Conservation (phyloP, 176 grass and related monocot genomes). For the Raddia guianensis region DNA sequence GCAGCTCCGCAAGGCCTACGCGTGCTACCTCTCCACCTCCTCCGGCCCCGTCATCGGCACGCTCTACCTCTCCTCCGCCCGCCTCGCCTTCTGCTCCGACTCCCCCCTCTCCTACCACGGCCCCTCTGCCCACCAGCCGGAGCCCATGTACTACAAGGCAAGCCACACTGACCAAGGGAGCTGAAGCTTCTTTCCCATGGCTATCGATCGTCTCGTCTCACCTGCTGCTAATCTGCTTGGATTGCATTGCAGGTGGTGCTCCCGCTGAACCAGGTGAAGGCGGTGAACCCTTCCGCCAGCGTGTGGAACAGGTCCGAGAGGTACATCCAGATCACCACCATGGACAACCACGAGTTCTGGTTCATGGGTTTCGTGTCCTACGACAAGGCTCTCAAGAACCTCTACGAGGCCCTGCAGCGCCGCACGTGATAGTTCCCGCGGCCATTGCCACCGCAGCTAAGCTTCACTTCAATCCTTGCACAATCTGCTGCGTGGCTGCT, state of each 20-base stretch:
- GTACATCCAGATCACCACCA: slow-evolving; percentile 76
- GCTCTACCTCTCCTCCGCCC: slow-evolving; percentile 75
- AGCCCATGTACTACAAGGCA: slow-evolving; percentile 79
- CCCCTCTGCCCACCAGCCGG: slow-evolving; percentile 32
- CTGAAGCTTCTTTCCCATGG: neutral
- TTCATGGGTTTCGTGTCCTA: slow-evolving; percentile 93
- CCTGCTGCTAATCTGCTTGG: too few species aligned
- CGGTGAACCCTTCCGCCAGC: slow-evolving; percentile 69
- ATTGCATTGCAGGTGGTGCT: slow-evolving; percentile 61
- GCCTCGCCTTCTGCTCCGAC: slow-evolving; percentile 89
- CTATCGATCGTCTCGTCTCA: neutral
- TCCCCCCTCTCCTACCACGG: slow-evolving; percentile 58
- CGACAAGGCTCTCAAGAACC: slow-evolving; percentile 78
- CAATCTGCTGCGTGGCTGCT: neutral
- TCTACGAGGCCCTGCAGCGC: slow-evolving; percentile 55
- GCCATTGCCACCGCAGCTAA: neutral
- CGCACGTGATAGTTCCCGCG: slow-evolving; percentile 5
- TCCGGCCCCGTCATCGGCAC: slow-evolving; percentile 84
- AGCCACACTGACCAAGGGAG: neutral
- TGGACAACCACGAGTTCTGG: slow-evolving; percentile 81
- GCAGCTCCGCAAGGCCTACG: slow-evolving; percentile 82
- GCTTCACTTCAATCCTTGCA: neutral
- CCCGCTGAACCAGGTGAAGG: slow-evolving; percentile 54
- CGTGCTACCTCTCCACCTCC: slow-evolving; percentile 92
- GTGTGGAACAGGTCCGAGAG: slow-evolving; percentile 51